Evolutionary conservation across 768 basidiomycete species (phyloP).

Genomic region (Mycena polygramma): DNA sequence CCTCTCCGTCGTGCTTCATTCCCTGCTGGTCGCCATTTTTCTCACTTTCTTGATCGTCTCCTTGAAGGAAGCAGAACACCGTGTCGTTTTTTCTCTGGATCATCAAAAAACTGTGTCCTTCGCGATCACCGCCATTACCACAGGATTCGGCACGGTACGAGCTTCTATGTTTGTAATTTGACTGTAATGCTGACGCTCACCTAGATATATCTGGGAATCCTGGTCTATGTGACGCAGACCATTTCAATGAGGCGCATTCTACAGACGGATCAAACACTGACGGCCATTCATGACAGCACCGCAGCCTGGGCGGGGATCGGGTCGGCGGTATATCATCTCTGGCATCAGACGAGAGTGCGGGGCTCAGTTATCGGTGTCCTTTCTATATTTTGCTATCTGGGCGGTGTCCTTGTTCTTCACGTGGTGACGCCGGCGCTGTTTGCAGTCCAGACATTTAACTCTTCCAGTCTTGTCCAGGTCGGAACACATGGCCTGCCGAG

Average conservation of each 20-base stretch:
- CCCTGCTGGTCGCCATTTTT: neutral
- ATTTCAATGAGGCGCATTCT: neutral
- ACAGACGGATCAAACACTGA: neutral
- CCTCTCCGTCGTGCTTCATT: neutral
- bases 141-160: neutral
- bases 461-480: too few relatives aligned
- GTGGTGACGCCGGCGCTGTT: neutral
- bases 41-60: neutral
- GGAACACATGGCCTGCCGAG: too few relatives aligned
- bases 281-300: neutral
- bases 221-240: neutral
- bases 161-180: too few relatives aligned
- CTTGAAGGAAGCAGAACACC: neutral
- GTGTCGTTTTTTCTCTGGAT: neutral
- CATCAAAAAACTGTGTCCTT: neutral
- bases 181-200: too few relatives aligned
- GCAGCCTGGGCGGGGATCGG: neutral
- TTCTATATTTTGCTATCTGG: neutral
- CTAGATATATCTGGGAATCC: neutral
- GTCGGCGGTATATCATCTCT: neutral
- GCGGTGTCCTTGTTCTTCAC: neutral
- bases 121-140: neutral
- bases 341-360: neutral
- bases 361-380: neutral
- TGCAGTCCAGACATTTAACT: neutral